Evolutionary conservation across 2,329 filamentous ascomycete species (phyloP).

Genomic region (Exophiala aquamarina): DNA sequence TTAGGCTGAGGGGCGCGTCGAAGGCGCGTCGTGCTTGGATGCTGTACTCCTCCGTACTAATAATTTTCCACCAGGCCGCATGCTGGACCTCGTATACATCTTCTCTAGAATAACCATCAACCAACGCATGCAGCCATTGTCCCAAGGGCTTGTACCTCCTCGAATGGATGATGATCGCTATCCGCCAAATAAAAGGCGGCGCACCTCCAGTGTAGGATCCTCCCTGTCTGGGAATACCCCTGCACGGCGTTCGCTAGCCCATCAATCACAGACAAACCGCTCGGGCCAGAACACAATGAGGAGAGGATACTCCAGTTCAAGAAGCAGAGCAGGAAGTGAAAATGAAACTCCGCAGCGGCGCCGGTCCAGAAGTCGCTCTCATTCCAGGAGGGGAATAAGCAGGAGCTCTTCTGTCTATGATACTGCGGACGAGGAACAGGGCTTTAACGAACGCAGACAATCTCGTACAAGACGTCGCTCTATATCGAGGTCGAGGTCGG

Average conservation of each 20-base stretch:
- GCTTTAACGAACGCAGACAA: background rate
- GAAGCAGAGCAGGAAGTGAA: slow-evolving; percentile 10
- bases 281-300: slow-evolving; percentile 10
- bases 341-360: slow-evolving; percentile 7
- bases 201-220: slow-evolving; percentile 22
- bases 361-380: slow-evolving; percentile 12
- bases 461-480: slow-evolving; percentile 5
- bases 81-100: no score
- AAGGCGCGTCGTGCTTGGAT: no score
- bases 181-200: slow-evolving; percentile 20
- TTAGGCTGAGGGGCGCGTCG: no score
- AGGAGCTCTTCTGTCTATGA: slow-evolving; percentile 20
- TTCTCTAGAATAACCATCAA: no score
- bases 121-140: no score
- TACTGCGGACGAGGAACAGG: slow-evolving; percentile 17
- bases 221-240: slow-evolving; percentile 15
- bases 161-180: slow-evolving; percentile 18
- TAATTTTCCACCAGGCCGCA: no score
- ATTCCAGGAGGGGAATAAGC: slow-evolving; percentile 15
- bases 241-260: slow-evolving; percentile 5
- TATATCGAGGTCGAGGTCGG: slow-evolving; percentile 27
- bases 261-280: slow-evolving; percentile 9
- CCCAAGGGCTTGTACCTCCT: no score
- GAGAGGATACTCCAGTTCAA: slow-evolving; percentile 19
- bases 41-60: no score